Evolutionary conservation across 106 monocot genomes (phyloP).

Genomic region (Alisma plantagoaquatica): DNA sequence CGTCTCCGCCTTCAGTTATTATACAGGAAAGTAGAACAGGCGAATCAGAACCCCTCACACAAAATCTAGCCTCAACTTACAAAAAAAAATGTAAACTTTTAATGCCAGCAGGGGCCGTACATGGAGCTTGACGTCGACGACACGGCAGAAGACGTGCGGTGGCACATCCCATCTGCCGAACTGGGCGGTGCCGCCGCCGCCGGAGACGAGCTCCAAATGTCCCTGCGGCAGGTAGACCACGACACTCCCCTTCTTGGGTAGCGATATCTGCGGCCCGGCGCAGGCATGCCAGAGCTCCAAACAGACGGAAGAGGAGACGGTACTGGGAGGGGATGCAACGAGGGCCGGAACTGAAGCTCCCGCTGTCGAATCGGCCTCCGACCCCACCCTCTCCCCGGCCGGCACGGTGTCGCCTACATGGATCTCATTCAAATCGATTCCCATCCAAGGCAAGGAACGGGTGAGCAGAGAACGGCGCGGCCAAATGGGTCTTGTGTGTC

Average conservation of each 20-base stretch:
- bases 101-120: slow-evolving; percentile 38
- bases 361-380: too few relatives aligned
- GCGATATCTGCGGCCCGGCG: slow-evolving; percentile 61
- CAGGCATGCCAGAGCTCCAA: slow-evolving; percentile 97
- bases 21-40: too few relatives aligned
- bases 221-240: slow-evolving; percentile 96
- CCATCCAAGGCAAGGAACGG: slow-evolving; percentile 18
- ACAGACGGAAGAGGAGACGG: slow-evolving; percentile 46
- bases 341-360: too few relatives aligned
- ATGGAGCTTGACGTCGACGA: slow-evolving; percentile 72
- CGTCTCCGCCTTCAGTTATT: slow-evolving; percentile 87
- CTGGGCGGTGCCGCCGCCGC: slow-evolving; percentile 4
- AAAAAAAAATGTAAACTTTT: too few relatives aligned
- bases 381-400: slow-evolving; percentile 3
- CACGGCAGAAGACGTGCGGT: slow-evolving; percentile 75
- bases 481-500: too few relatives aligned
- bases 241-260: slow-evolving; percentile 68
- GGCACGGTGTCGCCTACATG: slow-evolving; percentile 49
- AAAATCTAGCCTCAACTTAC: too few relatives aligned
- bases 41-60: too few relatives aligned
- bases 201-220: slow-evolving; percentile 52
- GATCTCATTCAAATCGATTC: slow-evolving; percentile 81
- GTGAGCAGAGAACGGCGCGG: too few relatives aligned
- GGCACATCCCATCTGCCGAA: slow-evolving; percentile 28
- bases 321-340: not conserved